phyloP scores from a whole-genome alignment of 768 basidiomycete genomes.

The Strobilomyces echinocephalus region DNA sequence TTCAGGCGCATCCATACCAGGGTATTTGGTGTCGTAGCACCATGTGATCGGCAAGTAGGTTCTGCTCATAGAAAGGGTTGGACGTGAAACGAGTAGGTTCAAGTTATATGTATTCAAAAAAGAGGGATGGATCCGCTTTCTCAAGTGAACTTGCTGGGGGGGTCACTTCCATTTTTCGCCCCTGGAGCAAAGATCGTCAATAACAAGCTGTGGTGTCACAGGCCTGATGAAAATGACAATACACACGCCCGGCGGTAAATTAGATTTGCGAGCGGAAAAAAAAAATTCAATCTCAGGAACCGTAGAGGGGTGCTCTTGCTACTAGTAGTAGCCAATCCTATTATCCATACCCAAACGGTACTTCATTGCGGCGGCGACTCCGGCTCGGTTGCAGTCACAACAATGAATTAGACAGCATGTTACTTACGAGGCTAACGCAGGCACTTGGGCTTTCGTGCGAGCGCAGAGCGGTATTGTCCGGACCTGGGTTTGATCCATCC shows the following conservation, averaged over 20 bases:
- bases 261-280: conserved; percentile 17
- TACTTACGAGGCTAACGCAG: conserved; percentile 17
- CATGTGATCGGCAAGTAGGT: conserved; percentile 30
- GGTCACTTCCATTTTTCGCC: conserved; percentile 24
- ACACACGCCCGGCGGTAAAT: conserved; percentile 2
- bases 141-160: neutral
- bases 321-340: neutral
- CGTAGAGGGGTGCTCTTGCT: neutral
- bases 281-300: conserved; percentile 17
- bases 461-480: conserved; percentile 13
- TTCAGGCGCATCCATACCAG: neutral
- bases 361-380: conserved; percentile 14
- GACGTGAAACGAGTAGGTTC: neutral
- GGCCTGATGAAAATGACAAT: conserved; percentile 14
- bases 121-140: conserved; percentile 7
- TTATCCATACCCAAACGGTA: conserved; percentile 6
- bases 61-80: neutral
- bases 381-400: conserved; percentile 10
- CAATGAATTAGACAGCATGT: conserved; percentile 12
- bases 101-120: neutral
- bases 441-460: conserved; percentile 15
- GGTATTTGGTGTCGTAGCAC: conserved; percentile 1
- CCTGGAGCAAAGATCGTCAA: conserved; percentile 18
- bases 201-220: conserved; percentile 6
- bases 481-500: conserved; percentile 13